phyloP scores from a whole-genome alignment of 1,284 basidiomycete genomes.

The Rhodofomes roseus region DNA sequence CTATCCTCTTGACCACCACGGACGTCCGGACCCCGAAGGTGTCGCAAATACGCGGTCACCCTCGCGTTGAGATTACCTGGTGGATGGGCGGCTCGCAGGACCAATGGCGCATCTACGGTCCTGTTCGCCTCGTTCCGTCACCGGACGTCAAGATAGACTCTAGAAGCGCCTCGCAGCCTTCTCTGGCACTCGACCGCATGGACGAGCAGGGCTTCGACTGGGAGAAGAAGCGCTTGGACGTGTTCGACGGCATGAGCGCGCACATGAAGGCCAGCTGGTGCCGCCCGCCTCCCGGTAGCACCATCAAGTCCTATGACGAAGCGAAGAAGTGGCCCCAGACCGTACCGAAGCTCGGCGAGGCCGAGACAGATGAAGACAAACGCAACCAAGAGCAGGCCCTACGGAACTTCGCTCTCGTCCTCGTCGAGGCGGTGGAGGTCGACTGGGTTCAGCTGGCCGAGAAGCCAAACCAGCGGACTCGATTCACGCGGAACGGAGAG shows the following conservation, averaged over 20 bases:
- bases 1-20: slow-evolving; percentile 50
- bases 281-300: slow-evolving; percentile 52
- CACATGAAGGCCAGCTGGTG: slow-evolving; percentile 66
- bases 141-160: slow-evolving; percentile 4
- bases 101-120: slow-evolving; percentile 57
- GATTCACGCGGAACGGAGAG: slow-evolving; percentile 38
- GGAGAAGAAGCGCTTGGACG: slow-evolving; percentile 51
- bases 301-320: slow-evolving; percentile 47
- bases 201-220: slow-evolving; percentile 48
- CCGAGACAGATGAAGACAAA: slow-evolving; percentile 38
- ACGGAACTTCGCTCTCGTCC: slow-evolving; percentile 58
- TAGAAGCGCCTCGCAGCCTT: slow-evolving; percentile 2
- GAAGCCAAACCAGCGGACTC: slow-evolving; percentile 51
- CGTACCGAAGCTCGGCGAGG: slow-evolving; percentile 39
- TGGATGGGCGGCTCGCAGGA: slow-evolving; percentile 53
- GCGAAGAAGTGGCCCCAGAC: slow-evolving; percentile 52
- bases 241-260: slow-evolving; percentile 51
- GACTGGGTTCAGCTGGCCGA: slow-evolving; percentile 59
- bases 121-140: slow-evolving; percentile 40
- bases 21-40: slow-evolving; percentile 57
- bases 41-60: slow-evolving; percentile 41
- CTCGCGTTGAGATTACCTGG: slow-evolving; percentile 51
- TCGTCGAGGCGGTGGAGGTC: slow-evolving; percentile 60
- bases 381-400: slow-evolving; percentile 48
- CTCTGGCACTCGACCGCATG: slow-evolving; percentile 34